Evolutionary conservation across 2,329 filamentous ascomycete species (phyloP).

Genomic region (Colletotrichum gigasporum): DNA sequence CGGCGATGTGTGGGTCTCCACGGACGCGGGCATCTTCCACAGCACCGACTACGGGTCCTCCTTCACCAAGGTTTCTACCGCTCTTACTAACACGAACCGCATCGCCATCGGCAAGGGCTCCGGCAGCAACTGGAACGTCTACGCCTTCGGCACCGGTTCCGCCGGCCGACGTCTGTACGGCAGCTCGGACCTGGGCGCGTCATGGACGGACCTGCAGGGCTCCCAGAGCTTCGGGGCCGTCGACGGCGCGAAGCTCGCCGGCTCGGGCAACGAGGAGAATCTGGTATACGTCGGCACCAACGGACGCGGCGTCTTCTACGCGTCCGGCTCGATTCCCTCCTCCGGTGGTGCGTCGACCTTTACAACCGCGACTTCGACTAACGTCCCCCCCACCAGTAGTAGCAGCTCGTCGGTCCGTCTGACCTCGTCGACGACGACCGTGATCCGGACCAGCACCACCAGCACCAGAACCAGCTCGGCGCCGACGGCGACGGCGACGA

Average conservation of each 20-base stretch:
- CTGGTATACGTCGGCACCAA: constrained; percentile 62
- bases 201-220: constrained; percentile 59
- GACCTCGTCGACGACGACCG: not conserved
- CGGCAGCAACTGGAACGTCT: constrained; percentile 53
- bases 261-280: constrained; percentile 55
- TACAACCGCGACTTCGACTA: constrained; percentile 1
- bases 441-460: constrained; percentile 9
- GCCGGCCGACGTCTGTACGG: constrained; percentile 56
- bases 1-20: constrained; percentile 70
- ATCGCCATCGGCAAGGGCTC: constrained; percentile 55
- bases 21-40: constrained; percentile 62
- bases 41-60: constrained; percentile 60
- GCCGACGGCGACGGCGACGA: constrained; percentile 19
- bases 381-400: not conserved
- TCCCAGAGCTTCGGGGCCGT: constrained; percentile 57
- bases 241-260: constrained; percentile 49
- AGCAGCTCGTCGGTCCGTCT: constrained; percentile 7
- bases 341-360: constrained; percentile 16
- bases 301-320: constrained; percentile 55
- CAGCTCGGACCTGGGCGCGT: constrained; percentile 51
- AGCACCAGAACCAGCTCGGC: constrained; percentile 15
- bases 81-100: constrained; percentile 50
- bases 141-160: constrained; percentile 56
- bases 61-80: constrained; percentile 51
- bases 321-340: constrained; percentile 23